Conservation (phyloP, 139 green algal species). For the Prasinococcaceae sp. region DNA sequence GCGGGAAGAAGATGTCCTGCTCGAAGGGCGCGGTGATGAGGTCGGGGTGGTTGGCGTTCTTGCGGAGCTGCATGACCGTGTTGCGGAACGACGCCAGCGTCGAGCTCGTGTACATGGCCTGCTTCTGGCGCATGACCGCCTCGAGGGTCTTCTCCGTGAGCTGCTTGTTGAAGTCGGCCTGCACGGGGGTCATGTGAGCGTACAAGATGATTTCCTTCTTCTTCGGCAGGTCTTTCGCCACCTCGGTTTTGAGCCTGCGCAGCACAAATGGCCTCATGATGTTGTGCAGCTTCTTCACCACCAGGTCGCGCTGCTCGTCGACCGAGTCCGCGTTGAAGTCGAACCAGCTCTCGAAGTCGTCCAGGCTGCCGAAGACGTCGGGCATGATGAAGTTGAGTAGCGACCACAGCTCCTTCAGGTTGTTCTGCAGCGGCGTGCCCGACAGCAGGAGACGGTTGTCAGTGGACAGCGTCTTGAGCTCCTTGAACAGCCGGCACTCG, state of each 20-base stretch:
- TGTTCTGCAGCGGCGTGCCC: constrained; percentile 97
- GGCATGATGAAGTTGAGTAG: constrained; percentile 97
- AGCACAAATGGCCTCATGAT: constrained; percentile 95
- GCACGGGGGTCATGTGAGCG: constrained; percentile 89
- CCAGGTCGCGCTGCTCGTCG: constrained; percentile 54
- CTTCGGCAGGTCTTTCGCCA: constrained; percentile 84
- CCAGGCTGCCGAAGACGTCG: constrained; percentile 64
- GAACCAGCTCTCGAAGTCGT: constrained; percentile 85
- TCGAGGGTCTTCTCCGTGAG: constrained; percentile 93
- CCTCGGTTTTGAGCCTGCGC: constrained; percentile 88
- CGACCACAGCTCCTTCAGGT: constrained; percentile 90
- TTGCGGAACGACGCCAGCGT: constrained; percentile 34
- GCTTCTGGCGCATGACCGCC: constrained; percentile 35
- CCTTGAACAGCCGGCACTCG: constrained; percentile 79
- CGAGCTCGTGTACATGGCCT: background rate
- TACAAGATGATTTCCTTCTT: constrained; percentile 99
- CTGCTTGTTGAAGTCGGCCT: constrained; percentile 68
- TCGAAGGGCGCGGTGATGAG: constrained; percentile 33
- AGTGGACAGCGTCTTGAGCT: constrained; percentile 56
- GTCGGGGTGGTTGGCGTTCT: constrained; percentile 98
- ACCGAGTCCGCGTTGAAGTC: too few relatives aligned
- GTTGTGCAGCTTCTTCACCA: constrained; percentile 95
- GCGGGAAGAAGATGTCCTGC: constrained; percentile 32
- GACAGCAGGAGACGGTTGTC: constrained; percentile 88
- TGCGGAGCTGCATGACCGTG: constrained; percentile 88